Percentiles rank a stretch among this genome's conserved stretches.
Evolutionary conservation across 2,329 filamentous ascomycete genomes (phyloP).

Genomic region (Xylariales sp.): DNA sequence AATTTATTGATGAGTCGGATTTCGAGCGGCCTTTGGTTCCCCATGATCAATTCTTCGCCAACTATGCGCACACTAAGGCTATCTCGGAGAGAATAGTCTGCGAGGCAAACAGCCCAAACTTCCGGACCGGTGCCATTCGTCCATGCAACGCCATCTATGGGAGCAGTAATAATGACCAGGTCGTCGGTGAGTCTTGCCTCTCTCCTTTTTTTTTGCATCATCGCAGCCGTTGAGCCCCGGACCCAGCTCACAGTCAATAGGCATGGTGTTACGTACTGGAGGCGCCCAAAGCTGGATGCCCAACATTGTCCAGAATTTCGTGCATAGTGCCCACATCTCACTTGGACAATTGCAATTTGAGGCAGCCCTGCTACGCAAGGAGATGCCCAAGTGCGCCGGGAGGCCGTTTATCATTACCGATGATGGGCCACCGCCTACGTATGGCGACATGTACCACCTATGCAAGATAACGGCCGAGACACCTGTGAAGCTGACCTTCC

Average conservation of each 20-base stretch:
- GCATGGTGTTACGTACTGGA: constrained; percentile 49
- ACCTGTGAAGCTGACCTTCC: constrained; percentile 48
- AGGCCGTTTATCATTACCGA: constrained; percentile 64
- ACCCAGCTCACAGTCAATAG: constrained; percentile 26
- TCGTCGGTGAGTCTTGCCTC: constrained; percentile 49
- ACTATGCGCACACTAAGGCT: constrained; percentile 61
- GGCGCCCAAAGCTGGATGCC: constrained; percentile 57
- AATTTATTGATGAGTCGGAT: constrained; percentile 57
- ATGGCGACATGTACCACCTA: constrained; percentile 55
- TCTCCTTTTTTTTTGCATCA: neutral
- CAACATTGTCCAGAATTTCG: constrained; percentile 61
- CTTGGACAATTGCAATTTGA: constrained; percentile 66
- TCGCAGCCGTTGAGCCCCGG: too few relatives aligned
- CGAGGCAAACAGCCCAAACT: constrained; percentile 46
- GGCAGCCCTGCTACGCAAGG: constrained; percentile 57
- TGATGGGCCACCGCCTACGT: constrained; percentile 57
- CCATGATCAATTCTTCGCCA: constrained; percentile 56
- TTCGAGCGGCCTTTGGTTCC: constrained; percentile 52
- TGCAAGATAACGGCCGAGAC: constrained; percentile 49
- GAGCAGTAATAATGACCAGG: constrained; percentile 55
- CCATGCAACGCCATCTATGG: constrained; percentile 57
- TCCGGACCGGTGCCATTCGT: constrained; percentile 66
- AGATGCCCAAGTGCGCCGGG: constrained; percentile 54
- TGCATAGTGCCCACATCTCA: constrained; percentile 63
- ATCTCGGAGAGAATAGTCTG: constrained; percentile 59